phyloP scores from a whole-genome alignment of 208 protist species.

The Crithidia expoeki region DNA sequence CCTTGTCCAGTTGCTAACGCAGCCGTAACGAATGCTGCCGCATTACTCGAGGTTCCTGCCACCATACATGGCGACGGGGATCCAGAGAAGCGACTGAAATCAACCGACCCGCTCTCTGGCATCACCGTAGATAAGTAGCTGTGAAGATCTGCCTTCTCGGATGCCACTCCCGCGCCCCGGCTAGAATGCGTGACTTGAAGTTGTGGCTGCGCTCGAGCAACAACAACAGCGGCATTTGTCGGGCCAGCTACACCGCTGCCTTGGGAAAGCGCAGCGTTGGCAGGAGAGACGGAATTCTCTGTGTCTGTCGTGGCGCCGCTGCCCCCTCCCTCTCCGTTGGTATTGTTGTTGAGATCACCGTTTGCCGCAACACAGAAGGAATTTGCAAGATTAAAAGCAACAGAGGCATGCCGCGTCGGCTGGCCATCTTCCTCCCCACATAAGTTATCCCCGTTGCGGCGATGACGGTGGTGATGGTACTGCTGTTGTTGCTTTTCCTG shows the following conservation, averaged over 20 bases:
- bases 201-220: too few relatives aligned
- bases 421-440: neutral
- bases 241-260: too few relatives aligned
- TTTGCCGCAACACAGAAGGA: conserved; percentile 3
- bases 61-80: neutral
- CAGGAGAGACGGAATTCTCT: neutral
- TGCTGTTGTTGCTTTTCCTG: neutral
- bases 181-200: too few relatives aligned
- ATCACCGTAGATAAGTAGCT: neutral
- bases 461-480: conserved; percentile 3
- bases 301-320: neutral
- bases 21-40: neutral
- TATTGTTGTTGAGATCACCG: neutral
- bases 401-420: conserved; percentile 11
- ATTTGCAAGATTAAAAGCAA: conserved; percentile 23
- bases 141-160: neutral
- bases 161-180: neutral
- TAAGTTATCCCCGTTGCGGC: neutral
- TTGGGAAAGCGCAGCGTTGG: neutral
- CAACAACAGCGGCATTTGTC: too few relatives aligned
- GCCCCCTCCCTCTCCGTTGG: neutral
- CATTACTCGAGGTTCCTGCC: neutral
- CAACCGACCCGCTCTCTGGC: neutral
- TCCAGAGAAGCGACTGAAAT: conserved; percentile 4
- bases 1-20: neutral